A percentile compares a stretch with the other conserved stretches of the same genome.
These are phyloP conservation scores for Tolypocladium cylindrosporum DNA, from an alignment of 2,329 filamentous ascomycete species.

Conservation along the genomic window DNA sequence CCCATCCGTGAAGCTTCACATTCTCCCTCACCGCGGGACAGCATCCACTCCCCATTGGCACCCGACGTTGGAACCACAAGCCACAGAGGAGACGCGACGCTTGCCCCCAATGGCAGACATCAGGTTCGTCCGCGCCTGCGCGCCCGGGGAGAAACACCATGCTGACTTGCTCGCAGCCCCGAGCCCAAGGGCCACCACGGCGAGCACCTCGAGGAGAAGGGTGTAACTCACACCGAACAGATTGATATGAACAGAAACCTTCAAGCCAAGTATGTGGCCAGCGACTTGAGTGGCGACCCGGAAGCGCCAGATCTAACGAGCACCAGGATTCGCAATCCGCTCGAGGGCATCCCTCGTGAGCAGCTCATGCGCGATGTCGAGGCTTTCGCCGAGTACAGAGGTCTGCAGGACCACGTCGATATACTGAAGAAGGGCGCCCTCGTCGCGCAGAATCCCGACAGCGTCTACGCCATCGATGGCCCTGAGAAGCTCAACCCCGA, in stretches of 20 bases:
- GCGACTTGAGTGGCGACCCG: not conserved
- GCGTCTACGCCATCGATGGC: conserved; percentile 43
- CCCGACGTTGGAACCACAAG: not conserved
- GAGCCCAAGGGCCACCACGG: conserved; percentile 7
- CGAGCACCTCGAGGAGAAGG: conserved; percentile 17
- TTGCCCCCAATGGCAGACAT: conserved; percentile 12
- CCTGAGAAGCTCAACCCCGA: conserved; percentile 44
- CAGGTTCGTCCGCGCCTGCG: conserved; percentile 5
- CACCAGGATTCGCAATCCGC: conserved; percentile 35
- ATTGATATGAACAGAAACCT: conserved; percentile 28
- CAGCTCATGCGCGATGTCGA: conserved; percentile 49
- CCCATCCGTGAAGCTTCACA: not conserved
- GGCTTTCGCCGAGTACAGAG: conserved; percentile 45
- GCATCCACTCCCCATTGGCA: not conserved
- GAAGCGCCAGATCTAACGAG: not conserved
- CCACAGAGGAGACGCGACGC: not conserved
- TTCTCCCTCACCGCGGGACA: not conserved
- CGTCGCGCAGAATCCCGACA: conserved; percentile 47
- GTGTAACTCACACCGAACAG: conserved; percentile 17
- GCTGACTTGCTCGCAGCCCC: conserved; percentile 3
- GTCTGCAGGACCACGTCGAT: conserved; percentile 46
- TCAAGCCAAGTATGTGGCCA: conserved; percentile 28
- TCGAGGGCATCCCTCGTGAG: conserved; percentile 37
- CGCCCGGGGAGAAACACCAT: not conserved
- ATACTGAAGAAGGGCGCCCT: conserved; percentile 47